Evolutionary conservation across 169 alveolate genomes (phyloP).

Genomic region (Eimeria tenella): DNA sequence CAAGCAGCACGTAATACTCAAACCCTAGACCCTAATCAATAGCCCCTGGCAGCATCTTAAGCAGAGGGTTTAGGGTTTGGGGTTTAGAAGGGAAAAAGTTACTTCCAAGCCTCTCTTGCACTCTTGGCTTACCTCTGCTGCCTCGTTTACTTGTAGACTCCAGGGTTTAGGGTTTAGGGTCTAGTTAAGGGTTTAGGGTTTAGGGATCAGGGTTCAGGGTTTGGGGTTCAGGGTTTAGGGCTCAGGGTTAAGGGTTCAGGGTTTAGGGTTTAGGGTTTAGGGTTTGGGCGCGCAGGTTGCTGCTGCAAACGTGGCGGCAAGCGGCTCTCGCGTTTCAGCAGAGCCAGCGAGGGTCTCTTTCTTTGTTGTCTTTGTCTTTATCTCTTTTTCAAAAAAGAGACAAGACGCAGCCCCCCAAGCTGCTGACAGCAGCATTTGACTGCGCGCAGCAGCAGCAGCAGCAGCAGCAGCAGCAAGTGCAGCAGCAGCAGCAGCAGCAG

Average conservation of each 20-base stretch:
- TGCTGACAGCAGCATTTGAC: constrained; percentile 57
- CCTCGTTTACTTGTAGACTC: too few relatives aligned
- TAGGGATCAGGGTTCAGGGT: background rate
- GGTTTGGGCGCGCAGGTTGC: constrained; percentile 37
- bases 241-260: background rate
- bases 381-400: background rate
- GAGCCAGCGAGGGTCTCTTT: constrained; percentile 31
- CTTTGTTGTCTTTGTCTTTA: constrained; percentile 1
- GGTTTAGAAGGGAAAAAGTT: background rate
- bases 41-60: too few relatives aligned
- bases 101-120: too few relatives aligned
- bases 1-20: constrained; percentile 35
- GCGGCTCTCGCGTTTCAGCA: constrained; percentile 26
- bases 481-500: constrained; percentile 14
- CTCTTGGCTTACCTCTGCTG: too few relatives aligned
- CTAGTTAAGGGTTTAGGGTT: too few relatives aligned
- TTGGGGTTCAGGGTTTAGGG: too few relatives aligned
- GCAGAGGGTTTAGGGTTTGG: background rate
- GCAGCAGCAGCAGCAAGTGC: constrained; percentile 34
- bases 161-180: too few relatives aligned
- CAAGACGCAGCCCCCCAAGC: background rate
- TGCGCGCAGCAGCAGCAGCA: constrained; percentile 64
- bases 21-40: background rate
- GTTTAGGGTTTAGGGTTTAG: background rate
- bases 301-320: constrained; percentile 62